Evolutionary conservation across 495 filamentous ascomycete genomes (phyloP).

Genomic region (Terfezia claveryi): DNA sequence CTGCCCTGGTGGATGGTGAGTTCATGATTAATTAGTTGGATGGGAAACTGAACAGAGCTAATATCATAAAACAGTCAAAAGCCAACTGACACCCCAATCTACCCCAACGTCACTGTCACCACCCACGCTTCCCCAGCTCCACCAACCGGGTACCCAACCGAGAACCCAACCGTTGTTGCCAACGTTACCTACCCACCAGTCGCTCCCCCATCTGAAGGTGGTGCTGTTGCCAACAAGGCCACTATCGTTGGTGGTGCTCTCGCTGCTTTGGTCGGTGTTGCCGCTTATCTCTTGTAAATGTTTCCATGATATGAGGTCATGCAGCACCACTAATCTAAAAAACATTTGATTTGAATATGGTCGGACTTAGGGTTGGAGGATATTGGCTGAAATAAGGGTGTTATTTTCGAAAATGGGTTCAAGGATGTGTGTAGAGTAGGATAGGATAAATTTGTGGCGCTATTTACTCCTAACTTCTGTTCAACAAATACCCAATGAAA

Average conservation of each 20-base stretch:
- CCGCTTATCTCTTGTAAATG: conserved; percentile 53
- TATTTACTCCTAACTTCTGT: too few species aligned
- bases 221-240: conserved; percentile 27
- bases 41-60: neutral
- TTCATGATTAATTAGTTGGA: neutral
- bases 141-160: neutral
- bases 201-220: conserved; percentile 20
- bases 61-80: neutral
- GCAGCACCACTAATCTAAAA: too few species aligned
- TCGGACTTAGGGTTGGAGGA: too few species aligned
- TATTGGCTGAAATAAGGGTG: too few species aligned
- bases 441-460: too few species aligned
- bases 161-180: conserved; percentile 8
- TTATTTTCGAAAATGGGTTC: too few species aligned
- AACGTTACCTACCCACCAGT: conserved; percentile 16
- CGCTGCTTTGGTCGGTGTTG: conserved; percentile 47
- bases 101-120: conserved; percentile 21
- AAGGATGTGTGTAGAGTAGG: too few species aligned
- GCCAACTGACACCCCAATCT: neutral
- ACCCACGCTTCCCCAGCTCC: conserved; percentile 15
- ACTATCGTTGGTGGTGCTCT: conserved; percentile 48
- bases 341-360: too few species aligned
- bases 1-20: conserved; percentile 1
- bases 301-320: too few species aligned
- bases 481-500: too few species aligned